Evolutionary conservation across 2,329 filamentous ascomycete species (phyloP).

Genomic region (Colletotrichum australisinense): DNA sequence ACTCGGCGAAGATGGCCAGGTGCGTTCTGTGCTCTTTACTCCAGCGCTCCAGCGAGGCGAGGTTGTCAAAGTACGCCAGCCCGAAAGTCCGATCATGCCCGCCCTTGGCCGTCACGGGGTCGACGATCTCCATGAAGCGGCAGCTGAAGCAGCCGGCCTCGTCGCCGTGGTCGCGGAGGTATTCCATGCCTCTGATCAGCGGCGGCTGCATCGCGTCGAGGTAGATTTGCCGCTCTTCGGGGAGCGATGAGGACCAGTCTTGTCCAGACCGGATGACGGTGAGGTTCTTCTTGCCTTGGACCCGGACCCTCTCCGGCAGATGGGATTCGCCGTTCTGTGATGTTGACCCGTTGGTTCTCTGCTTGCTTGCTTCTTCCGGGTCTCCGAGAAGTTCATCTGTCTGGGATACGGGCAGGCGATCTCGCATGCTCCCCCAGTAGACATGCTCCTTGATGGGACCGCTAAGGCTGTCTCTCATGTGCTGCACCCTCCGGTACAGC

Average conservation of each 20-base stretch:
- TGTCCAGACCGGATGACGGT: slow-evolving; percentile 58
- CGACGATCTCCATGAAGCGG: slow-evolving; percentile 55
- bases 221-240: slow-evolving; percentile 54
- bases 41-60: slow-evolving; percentile 53
- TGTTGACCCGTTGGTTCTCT: neutral
- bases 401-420: slow-evolving; percentile 52
- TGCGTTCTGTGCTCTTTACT: slow-evolving; percentile 52
- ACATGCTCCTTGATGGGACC: slow-evolving; percentile 53
- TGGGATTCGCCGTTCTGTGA: slow-evolving; percentile 36
- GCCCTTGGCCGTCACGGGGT: slow-evolving; percentile 38
- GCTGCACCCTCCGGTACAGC: slow-evolving; percentile 51
- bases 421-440: slow-evolving; percentile 59
- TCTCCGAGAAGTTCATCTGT: slow-evolving; percentile 45
- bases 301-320: slow-evolving; percentile 7
- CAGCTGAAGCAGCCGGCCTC: slow-evolving; percentile 56
- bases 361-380: neutral
- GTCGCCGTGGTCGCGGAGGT: slow-evolving; percentile 53
- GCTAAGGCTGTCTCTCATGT: slow-evolving; percentile 48
- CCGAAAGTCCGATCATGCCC: slow-evolving; percentile 51
- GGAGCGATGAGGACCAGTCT: slow-evolving; percentile 53
- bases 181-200: slow-evolving; percentile 54
- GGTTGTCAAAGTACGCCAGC: slow-evolving; percentile 53
- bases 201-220: slow-evolving; percentile 57
- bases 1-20: slow-evolving; percentile 53
- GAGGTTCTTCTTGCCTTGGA: slow-evolving; percentile 52